Percentiles rank a stretch among this genome's conserved stretches.
phyloP scores from a whole-genome alignment of 1,139 yeast genomes.

The Hemisphaericaspora xylofermentans region DNA sequence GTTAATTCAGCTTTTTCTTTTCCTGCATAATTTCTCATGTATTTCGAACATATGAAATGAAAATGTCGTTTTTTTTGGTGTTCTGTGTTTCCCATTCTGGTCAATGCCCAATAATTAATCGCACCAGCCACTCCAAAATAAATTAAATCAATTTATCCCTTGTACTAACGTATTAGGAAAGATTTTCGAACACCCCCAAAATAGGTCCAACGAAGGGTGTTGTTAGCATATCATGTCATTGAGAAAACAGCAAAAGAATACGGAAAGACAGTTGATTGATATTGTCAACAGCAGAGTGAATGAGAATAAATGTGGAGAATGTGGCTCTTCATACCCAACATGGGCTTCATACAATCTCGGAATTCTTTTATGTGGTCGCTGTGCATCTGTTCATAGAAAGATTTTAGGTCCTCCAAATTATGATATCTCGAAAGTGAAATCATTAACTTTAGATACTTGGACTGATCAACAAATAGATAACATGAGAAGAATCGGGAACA shows the following conservation, averaged over 20 bases:
- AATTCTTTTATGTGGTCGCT: constrained; percentile 70
- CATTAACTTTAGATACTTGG: constrained; percentile 84
- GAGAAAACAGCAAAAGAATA: constrained; percentile 13
- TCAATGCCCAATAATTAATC: not conserved
- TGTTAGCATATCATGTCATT: constrained; percentile 12
- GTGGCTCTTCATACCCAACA: constrained; percentile 62
- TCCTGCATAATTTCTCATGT: no score
- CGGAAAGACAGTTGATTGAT: constrained; percentile 45
- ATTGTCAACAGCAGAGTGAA: constrained; percentile 39
- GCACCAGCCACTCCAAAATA: not conserved
- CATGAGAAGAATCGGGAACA: constrained; percentile 65
- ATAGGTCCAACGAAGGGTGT: no score
- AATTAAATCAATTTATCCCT: no score
- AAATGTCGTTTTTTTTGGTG: no score
- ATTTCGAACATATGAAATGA: no score
- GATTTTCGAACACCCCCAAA: no score
- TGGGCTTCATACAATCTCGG: constrained; percentile 56
- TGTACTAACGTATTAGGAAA: no score
- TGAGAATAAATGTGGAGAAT: constrained; percentile 72
- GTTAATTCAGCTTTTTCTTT: no score
- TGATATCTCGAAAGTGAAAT: constrained; percentile 66
- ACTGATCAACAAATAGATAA: constrained; percentile 56
- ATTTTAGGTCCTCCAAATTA: constrained; percentile 52
- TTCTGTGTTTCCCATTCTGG: no score
- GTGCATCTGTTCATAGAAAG: constrained; percentile 77